These are phyloP conservation scores for Penicillium sp. DNA, from an alignment of 2,329 filamentous ascomycete genomes.

Conservation along the genomic window DNA sequence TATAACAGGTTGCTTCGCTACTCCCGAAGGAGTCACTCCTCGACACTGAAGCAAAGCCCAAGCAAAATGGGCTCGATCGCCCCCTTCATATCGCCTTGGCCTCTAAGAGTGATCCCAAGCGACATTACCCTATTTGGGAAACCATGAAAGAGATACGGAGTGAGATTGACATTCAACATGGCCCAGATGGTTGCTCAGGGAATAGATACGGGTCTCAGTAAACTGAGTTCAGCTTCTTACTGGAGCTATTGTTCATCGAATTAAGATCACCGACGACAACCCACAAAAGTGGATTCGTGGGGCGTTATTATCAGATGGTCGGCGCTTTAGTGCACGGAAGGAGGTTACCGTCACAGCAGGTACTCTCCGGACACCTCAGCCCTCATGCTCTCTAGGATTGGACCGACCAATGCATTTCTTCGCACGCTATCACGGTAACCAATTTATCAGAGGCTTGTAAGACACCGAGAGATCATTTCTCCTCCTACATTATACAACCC, in stretches of 20 bases:
- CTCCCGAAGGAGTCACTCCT: background rate
- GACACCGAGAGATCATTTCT: background rate
- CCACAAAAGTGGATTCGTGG: background rate
- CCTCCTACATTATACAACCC: too few species aligned
- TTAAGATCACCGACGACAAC: background rate
- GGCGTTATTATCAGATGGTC: background rate
- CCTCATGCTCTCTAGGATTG: too few species aligned
- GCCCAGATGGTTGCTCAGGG: background rate
- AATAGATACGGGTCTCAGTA: background rate
- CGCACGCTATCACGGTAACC: background rate
- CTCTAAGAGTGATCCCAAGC: background rate
- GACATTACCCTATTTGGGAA: background rate
- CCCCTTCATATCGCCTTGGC: background rate
- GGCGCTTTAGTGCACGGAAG: background rate
- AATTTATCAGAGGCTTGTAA: background rate
- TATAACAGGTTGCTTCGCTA: background rate
- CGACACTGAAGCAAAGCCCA: background rate
- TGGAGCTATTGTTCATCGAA: background rate
- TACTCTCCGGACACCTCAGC: background rate
- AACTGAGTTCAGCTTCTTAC: background rate
- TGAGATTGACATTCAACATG: background rate
- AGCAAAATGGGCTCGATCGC: background rate
- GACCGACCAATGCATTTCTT: too few species aligned
- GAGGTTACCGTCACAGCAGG: background rate
- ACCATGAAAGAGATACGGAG: background rate